phyloP scores from a whole-genome alignment of 2,329 filamentous ascomycete genomes.

The Verticillium isaacii region DNA sequence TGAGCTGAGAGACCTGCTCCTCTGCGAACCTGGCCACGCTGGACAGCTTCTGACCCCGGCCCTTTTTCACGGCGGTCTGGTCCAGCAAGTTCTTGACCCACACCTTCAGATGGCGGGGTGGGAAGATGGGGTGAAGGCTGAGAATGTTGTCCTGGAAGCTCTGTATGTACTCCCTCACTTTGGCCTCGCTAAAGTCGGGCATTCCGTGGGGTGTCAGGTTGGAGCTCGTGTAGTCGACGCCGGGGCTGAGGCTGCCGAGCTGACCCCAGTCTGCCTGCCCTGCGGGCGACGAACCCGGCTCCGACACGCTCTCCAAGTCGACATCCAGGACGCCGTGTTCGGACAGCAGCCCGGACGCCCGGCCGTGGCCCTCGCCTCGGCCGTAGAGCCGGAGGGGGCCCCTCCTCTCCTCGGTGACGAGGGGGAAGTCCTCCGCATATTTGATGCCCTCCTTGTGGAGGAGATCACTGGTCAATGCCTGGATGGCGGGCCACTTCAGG shows the following conservation, averaged over 20 bases:
- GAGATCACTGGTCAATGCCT: conserved; percentile 52
- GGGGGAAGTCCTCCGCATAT: conserved; percentile 66
- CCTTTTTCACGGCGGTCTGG: conserved; percentile 28
- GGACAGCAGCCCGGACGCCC: conserved; percentile 7
- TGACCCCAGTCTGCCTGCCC: conserved; percentile 56
- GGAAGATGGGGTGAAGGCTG: conserved; percentile 61
- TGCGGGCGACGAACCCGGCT: conserved; percentile 49
- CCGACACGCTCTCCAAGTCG: conserved; percentile 38
- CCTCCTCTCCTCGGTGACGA: conserved; percentile 68
- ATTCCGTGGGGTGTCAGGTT: conserved; percentile 40
- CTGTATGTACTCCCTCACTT: conserved; percentile 48
- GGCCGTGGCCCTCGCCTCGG: conserved; percentile 67
- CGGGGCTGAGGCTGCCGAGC: conserved; percentile 45
- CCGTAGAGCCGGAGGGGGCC: conserved; percentile 74
- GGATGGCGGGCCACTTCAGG: conserved; percentile 66
- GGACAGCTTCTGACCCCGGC: conserved; percentile 6
- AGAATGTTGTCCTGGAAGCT: conserved; percentile 58
- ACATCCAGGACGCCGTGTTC: conserved; percentile 35
- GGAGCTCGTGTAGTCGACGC: conserved; percentile 29
- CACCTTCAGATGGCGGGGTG: conserved; percentile 44
- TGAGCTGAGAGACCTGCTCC: conserved; percentile 15
- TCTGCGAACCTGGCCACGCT: conserved; percentile 24
- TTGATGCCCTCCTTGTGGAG: conserved; percentile 45
- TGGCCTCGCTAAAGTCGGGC: conserved; percentile 47
- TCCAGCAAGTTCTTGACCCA: conserved; percentile 51